Conservation (phyloP, 179 eudicot species). For the Sideroxylon spinosum region DNA sequence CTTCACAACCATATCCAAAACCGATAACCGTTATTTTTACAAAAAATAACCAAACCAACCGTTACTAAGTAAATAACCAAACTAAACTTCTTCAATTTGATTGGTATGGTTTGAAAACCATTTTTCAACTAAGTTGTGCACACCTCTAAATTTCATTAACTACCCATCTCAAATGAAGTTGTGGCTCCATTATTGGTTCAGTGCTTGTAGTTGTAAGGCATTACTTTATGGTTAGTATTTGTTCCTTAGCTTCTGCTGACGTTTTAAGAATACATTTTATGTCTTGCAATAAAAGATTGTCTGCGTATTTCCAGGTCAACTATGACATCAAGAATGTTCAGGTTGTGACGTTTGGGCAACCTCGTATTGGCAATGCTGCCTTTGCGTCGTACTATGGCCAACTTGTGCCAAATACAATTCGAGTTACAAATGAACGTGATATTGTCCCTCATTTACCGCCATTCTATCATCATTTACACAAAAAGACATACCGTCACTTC, state of each 20-base stretch:
- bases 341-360: conserved; percentile 86
- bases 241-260: not conserved
- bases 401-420: conserved; percentile 72
- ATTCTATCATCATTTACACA: conserved; percentile 57
- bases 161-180: not conserved
- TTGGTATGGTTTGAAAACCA: too few species aligned
- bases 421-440: conserved; percentile 79
- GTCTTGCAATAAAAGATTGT: conserved; percentile 17
- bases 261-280: not conserved
- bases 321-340: conserved; percentile 48
- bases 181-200: conserved; percentile 8
- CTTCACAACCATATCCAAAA: too few species aligned
- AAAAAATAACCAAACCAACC: too few species aligned
- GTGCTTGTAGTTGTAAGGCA: not conserved
- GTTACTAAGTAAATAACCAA: too few species aligned
- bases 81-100: too few species aligned
- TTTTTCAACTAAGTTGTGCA: too few species aligned
- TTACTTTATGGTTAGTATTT: not conserved
- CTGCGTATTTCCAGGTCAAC: conserved; percentile 51
- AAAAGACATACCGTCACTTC: conserved; percentile 88
- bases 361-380: conserved; percentile 88
- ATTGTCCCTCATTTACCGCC: conserved; percentile 99
- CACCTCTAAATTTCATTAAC: not conserved
- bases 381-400: conserved; percentile 68
- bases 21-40: too few species aligned